phyloP scores from a whole-genome alignment of 345 rosid species.

The Eucalyptus curtisii region DNA sequence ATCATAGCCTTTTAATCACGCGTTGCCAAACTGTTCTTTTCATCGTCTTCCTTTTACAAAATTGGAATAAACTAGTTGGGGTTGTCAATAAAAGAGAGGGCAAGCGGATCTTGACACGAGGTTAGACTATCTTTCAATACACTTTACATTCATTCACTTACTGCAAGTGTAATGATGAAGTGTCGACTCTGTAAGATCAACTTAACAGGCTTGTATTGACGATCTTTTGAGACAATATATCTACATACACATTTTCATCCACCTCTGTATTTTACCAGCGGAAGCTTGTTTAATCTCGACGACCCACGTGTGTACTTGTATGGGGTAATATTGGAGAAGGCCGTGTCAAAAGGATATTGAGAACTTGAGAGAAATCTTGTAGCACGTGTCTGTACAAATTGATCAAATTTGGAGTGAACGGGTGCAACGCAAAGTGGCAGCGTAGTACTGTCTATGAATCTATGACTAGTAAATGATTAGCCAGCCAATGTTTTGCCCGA shows the following conservation, averaged over 20 bases:
- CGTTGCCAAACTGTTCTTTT: neutral
- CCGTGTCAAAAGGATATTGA: neutral
- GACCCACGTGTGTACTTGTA: neutral
- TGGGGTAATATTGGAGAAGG: neutral
- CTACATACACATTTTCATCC: neutral
- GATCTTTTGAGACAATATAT: neutral
- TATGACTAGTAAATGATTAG: neutral
- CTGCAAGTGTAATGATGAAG: neutral
- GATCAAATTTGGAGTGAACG: neutral
- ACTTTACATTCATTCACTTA: neutral
- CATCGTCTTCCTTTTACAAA: neutral
- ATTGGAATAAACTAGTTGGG: neutral
- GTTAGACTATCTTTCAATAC: neutral
- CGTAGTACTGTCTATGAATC: neutral
- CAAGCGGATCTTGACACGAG: neutral
- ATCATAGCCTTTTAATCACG: constrained; percentile 39
- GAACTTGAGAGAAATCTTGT: neutral
- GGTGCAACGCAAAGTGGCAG: no score
- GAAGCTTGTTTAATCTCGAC: neutral
- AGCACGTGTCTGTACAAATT: neutral
- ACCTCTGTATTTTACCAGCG: neutral
- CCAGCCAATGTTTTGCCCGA: neutral
- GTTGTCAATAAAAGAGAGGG: neutral
- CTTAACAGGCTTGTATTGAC: neutral
- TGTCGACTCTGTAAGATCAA: neutral